Conservation (phyloP, 345 rosid species). For the Raphanus raphanistrum region DNA sequence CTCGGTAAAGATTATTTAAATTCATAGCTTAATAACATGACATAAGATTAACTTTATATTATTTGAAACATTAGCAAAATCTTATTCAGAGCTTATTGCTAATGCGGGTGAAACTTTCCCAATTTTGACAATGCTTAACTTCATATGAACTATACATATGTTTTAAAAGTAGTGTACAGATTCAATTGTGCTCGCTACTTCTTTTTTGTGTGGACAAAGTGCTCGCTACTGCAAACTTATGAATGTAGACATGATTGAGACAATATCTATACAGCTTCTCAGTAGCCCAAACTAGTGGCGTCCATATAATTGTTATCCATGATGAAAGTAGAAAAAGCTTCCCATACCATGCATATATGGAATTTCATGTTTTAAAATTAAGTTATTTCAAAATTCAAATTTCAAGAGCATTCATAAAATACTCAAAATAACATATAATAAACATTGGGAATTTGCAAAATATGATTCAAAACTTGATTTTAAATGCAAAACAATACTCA, state of each 20-base stretch:
- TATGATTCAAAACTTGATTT: too few relatives aligned
- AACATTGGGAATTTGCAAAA: too few relatives aligned
- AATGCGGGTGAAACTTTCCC: background rate
- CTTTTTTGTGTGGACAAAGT: background rate
- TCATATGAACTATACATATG: background rate
- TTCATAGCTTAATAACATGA: background rate
- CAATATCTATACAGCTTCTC: constrained; percentile 3
- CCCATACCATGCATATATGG: background rate
- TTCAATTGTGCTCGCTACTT: constrained; percentile 6
- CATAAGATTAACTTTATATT: background rate
- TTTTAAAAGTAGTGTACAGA: background rate
- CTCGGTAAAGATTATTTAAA: background rate
- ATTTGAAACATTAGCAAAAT: background rate
- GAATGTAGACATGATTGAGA: constrained; percentile 29
- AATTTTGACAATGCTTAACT: background rate
- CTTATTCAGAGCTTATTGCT: background rate
- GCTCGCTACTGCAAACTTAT: background rate
- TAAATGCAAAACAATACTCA: too few relatives aligned
- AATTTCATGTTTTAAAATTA: background rate
- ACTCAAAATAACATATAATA: background rate
- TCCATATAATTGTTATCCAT: background rate
- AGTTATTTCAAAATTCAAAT: background rate
- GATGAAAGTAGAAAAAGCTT: background rate
- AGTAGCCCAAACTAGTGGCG: background rate
- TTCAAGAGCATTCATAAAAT: background rate